A percentile compares a stretch with the other conserved stretches of the same genome.
These are phyloP conservation scores for Suillus subluteus DNA, from an alignment of 768 basidiomycete genomes.

Conservation along the genomic window DNA sequence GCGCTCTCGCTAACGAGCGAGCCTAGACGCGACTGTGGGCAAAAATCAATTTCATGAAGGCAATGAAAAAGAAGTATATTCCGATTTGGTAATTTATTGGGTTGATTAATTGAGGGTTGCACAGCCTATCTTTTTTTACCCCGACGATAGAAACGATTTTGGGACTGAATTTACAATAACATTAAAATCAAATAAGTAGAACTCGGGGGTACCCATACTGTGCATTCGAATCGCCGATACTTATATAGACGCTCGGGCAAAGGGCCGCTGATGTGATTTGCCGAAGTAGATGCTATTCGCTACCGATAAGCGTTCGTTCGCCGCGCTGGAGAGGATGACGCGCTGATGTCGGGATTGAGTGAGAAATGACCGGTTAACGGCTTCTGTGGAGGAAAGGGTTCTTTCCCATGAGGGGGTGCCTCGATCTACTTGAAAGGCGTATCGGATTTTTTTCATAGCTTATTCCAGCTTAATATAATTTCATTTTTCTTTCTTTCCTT, in stretches of 20 bases:
- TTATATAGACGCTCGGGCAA: conserved; percentile 8
- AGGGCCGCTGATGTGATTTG: background rate
- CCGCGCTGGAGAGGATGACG: conserved; percentile 10
- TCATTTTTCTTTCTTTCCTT: conserved; percentile 13
- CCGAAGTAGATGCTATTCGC: conserved; percentile 32
- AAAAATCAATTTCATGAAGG: background rate
- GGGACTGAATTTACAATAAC: background rate
- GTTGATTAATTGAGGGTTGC: conserved; percentile 17
- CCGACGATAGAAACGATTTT: background rate
- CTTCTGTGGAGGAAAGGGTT: conserved; percentile 2
- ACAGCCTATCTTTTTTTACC: conserved; percentile 15
- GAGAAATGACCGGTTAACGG: conserved; percentile 35
- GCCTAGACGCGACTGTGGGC: background rate
- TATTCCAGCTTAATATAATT: conserved; percentile 12
- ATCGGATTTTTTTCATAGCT: conserved; percentile 12
- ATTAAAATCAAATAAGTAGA: background rate
- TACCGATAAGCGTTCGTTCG: conserved; percentile 39
- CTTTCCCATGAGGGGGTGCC: conserved; percentile 33
- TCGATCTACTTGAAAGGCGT: background rate
- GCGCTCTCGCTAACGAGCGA: background rate
- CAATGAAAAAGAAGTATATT: conserved; percentile 14
- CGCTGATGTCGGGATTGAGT: conserved; percentile 13
- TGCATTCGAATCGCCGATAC: too few relatives aligned
- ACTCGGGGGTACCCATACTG: background rate
- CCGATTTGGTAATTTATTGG: conserved; percentile 12